Percentiles rank a stretch among this genome's conserved stretches.
Evolutionary conservation across 768 basidiomycete genomes (phyloP).

Genomic region (Lactarius sanguifluus): DNA sequence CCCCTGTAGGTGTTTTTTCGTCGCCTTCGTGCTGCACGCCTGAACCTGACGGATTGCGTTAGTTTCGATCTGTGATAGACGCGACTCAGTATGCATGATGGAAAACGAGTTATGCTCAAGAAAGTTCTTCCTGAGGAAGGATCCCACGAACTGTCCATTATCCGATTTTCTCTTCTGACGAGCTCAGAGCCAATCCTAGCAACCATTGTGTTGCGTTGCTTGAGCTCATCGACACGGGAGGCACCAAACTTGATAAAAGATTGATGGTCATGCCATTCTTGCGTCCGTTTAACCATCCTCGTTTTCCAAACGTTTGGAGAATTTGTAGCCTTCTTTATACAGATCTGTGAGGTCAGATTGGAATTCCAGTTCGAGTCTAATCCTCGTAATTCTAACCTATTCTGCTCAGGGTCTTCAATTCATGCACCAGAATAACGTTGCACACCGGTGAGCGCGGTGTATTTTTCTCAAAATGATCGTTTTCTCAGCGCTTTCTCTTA

Average conservation of each 20-base stretch:
- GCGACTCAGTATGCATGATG: conserved; percentile 26
- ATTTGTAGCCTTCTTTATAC: conserved; percentile 28
- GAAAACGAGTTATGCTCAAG: conserved; percentile 29
- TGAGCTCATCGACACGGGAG: conserved; percentile 17
- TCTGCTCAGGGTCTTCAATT: conserved; percentile 17
- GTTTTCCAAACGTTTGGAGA: conserved; percentile 29
- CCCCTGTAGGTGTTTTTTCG: not conserved
- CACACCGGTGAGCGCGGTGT: conserved; percentile 13
- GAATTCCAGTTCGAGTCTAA: not conserved
- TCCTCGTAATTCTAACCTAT: not conserved
- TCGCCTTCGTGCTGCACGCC: not conserved
- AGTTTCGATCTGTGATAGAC: conserved; percentile 26
- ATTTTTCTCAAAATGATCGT: not conserved
- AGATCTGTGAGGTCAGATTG: conserved; percentile 19
- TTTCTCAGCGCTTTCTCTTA: not conserved
- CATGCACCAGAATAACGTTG: conserved; percentile 15
- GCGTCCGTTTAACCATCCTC: conserved; percentile 27
- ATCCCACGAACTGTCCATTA: conserved; percentile 21
- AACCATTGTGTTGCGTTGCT: conserved; percentile 29
- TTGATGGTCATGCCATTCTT: conserved; percentile 30
- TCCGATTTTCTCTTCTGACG: conserved; percentile 11
- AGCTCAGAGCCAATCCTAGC: conserved; percentile 11
- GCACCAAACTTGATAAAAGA: conserved; percentile 1
- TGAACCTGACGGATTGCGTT: not conserved
- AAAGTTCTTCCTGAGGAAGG: conserved; percentile 22